Conservation (phyloP, 2,329 filamentous ascomycete species). For the Ambrosiella xylebori region DNA sequence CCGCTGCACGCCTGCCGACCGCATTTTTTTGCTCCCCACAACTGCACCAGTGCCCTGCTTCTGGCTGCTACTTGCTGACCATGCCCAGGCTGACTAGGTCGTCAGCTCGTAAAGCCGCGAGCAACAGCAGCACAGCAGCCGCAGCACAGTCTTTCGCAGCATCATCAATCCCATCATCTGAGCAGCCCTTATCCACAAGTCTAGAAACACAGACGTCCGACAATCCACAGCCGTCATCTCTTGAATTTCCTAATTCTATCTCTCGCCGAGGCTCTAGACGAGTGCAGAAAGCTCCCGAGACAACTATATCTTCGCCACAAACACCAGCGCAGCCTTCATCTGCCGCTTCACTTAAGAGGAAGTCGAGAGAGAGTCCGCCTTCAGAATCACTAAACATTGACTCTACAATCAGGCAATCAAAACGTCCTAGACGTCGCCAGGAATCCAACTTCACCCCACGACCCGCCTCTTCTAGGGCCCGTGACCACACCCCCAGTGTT, state of each 20-base stretch:
- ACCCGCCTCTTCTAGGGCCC: background rate
- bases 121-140: slow-evolving; percentile 31
- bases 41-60: background rate
- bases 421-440: background rate
- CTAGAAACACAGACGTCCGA: background rate
- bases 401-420: background rate
- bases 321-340: slow-evolving; percentile 19
- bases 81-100: slow-evolving; percentile 81
- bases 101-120: slow-evolving; percentile 75
- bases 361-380: slow-evolving; percentile 25
- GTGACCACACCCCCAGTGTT: background rate
- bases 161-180: slow-evolving; percentile 15
- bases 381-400: slow-evolving; percentile 16
- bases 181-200: slow-evolving; percentile 22
- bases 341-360: slow-evolving; percentile 53
- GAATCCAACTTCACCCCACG: background rate
- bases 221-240: too few species aligned
- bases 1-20: slow-evolving; percentile 2
- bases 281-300: too few species aligned
- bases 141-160: slow-evolving; percentile 19
- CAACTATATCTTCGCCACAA: background rate
- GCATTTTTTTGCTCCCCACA: background rate
- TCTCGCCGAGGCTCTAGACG: too few species aligned
- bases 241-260: too few species aligned
- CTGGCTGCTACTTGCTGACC: slow-evolving; percentile 6